Conservation (phyloP, 768 basidiomycete species). For the Solioccasus polychromus region DNA sequence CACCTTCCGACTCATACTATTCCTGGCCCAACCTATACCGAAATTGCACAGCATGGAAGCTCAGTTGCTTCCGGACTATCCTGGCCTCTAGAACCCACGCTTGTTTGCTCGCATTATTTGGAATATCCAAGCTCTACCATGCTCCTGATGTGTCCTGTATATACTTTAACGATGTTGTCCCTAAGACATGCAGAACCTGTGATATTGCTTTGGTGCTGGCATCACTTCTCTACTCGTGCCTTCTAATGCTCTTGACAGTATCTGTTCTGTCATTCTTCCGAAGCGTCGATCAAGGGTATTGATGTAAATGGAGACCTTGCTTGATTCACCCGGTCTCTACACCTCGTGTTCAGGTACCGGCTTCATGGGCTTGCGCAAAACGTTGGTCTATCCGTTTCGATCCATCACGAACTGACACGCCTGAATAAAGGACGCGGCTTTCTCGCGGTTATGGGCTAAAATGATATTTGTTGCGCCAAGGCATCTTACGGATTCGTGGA, state of each 20-base stretch:
- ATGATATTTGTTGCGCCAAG: no score
- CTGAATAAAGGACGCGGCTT: slow-evolving; percentile 32
- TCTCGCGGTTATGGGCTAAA: slow-evolving; percentile 25
- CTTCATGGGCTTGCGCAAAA: slow-evolving; percentile 38
- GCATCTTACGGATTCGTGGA: slow-evolving; percentile 37
- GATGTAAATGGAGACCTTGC: slow-evolving; percentile 5
- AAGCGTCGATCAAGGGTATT: slow-evolving; percentile 36
- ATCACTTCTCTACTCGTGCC: slow-evolving; percentile 28
- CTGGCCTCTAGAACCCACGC: slow-evolving; percentile 22
- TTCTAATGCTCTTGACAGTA: slow-evolving; percentile 33
- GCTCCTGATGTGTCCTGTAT: no score
- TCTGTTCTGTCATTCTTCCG: slow-evolving; percentile 42
- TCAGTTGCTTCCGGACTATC: slow-evolving; percentile 27
- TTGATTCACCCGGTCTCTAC: neutral
- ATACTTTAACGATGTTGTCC: neutral
- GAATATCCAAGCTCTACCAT: slow-evolving; percentile 17
- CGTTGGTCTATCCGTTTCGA: slow-evolving; percentile 15
- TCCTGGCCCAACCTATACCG: slow-evolving; percentile 30
- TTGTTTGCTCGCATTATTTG: slow-evolving; percentile 19
- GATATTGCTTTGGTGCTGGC: slow-evolving; percentile 39
- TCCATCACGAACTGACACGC: neutral
- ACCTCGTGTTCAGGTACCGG: slow-evolving; percentile 17
- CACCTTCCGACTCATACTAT: no score
- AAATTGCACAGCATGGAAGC: slow-evolving; percentile 26
- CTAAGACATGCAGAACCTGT: neutral